Evolutionary conservation across 2,329 filamentous ascomycete genomes (phyloP), one percentile per base, ranked within the genome.

Genomic region (Stromatinia cepivora): DNA sequence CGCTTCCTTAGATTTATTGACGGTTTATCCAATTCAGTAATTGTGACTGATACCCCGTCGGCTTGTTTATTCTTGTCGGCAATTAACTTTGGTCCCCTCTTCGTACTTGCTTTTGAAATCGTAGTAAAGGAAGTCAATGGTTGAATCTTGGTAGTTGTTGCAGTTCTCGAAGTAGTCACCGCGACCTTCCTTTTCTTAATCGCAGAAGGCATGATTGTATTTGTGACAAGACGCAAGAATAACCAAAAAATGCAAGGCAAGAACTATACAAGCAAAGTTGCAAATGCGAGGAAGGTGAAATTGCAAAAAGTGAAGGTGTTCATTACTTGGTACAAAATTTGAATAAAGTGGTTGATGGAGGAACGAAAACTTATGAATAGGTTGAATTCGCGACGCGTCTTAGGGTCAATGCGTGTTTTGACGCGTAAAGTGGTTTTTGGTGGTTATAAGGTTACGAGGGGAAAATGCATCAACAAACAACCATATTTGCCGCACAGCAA

Each of bases 111-210:
- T 73, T 84, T 84, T 58, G 80, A 81, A 69, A 82, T 76, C 72
- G 78, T 80, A 70, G 81, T 78, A 72, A 84, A 84, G 69, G 76
- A 77, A 72, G 80, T 79, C 59, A 84, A 81, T n/a, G 72, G 72
- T 75, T 78, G 64, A 58, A 70, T 61, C 46, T 58, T 71, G 34
- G 46, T 67, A 34, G 73, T 69, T 57, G 69, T 28, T 39, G 70
- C 69, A 48, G 54, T 72, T 66, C 48, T 72, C 45, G 72, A 36
- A 7, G 66, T 67, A 9, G 73, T 67, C 50, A 72, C 69, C 45
- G 70, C 28, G 54, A 78, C 67, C 73, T 77, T 79, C 70, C 74
- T 70, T 69, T 73, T 75, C 63, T 78, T 79, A 22, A 72, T 73
- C 10, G 73, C 73, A 50, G 73, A 67, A 66, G 76, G 73, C 77